phyloP scores from a whole-genome alignment of 2,329 filamentous ascomycete genomes.

The Xylaria sp. region DNA sequence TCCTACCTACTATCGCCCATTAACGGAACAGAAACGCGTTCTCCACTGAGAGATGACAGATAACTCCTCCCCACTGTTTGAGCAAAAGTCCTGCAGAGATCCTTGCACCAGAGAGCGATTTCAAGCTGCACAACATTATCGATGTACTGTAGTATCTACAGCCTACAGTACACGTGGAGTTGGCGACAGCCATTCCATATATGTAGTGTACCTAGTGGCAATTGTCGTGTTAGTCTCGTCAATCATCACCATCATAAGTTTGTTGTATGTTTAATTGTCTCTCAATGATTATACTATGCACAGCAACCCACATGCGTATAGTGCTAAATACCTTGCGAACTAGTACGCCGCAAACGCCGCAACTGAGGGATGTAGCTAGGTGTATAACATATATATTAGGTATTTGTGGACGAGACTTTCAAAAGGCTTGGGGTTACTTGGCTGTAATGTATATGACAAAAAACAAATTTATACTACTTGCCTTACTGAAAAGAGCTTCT shows the following conservation, averaged over 20 bases:
- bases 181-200: background rate
- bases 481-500: background rate
- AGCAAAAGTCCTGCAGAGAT: conserved; percentile 12
- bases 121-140: conserved; percentile 29
- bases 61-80: conserved; percentile 12
- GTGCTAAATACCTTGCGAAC: background rate
- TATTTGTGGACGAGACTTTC: background rate
- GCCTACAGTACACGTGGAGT: background rate
- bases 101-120: conserved; percentile 29
- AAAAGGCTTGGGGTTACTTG: background rate
- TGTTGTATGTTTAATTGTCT: background rate
- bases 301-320: background rate
- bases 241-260: background rate
- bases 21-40: conserved; percentile 7
- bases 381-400: background rate
- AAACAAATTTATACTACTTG: background rate
- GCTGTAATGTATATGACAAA: background rate
- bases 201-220: background rate
- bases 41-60: conserved; percentile 18
- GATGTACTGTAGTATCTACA: background rate
- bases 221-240: background rate
- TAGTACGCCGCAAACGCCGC: background rate
- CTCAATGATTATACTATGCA: background rate
- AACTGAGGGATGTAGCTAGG: background rate
- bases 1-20: background rate